Evolutionary conservation across 306 rosid species (phyloP).

Genomic region (Styphnolobium japonicum): DNA sequence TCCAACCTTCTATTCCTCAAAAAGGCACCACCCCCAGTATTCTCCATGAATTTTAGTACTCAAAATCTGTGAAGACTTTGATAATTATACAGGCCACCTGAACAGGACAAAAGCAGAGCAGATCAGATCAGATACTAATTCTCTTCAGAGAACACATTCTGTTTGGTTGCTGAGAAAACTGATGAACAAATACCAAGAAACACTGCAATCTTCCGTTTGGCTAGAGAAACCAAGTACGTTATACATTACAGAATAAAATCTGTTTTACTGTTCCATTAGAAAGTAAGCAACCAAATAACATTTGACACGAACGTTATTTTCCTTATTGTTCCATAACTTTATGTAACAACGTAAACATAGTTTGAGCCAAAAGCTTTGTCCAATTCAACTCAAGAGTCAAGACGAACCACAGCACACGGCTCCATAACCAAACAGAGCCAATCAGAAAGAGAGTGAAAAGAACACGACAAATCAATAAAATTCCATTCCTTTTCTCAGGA

Average conservation of each 20-base stretch:
- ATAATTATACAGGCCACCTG: neutral
- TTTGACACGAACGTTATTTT: neutral
- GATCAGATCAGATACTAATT: neutral
- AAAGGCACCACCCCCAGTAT: constrained; percentile 39
- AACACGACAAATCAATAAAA: neutral
- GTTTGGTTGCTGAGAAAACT: constrained; percentile 13
- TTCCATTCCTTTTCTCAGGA: neutral
- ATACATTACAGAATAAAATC: neutral
- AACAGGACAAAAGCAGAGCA: constrained; percentile 4
- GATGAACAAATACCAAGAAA: neutral
- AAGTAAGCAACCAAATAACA: neutral
- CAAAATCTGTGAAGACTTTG: neutral
- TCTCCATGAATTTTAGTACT: constrained; percentile 10
- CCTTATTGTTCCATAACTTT: neutral
- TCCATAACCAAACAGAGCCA: neutral
- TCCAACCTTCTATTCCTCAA: constrained; percentile 53
- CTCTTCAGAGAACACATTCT: neutral
- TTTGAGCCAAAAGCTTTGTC: neutral
- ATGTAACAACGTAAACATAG: neutral
- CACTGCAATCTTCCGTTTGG: neutral
- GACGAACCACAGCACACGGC: neutral
- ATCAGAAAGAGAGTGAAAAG: neutral
- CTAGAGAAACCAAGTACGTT: neutral
- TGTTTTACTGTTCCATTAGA: neutral
- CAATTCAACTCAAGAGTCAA: neutral